A percentile compares a stretch with the other conserved stretches of the same genome.
These are phyloP conservation scores for Fermentozyma sake DNA, from an alignment of 1,139 yeast genomes.

Conservation along the genomic window DNA sequence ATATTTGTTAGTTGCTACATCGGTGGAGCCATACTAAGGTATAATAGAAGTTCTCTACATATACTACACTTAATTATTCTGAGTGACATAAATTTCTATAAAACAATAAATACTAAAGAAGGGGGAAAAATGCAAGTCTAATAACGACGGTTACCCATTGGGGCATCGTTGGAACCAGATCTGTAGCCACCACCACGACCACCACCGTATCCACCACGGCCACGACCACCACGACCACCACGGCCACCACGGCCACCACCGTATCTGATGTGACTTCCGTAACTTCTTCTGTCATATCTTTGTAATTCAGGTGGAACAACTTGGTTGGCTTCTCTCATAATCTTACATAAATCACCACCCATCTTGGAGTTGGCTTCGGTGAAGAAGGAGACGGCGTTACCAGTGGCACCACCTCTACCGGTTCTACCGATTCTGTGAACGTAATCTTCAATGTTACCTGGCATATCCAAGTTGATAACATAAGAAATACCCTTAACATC, in stretches of 20 bases:
- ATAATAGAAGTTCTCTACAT: too few relatives aligned
- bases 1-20: too few relatives aligned
- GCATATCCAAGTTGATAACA: constrained; percentile 95
- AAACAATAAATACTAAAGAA: constrained; percentile 3
- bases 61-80: too few relatives aligned
- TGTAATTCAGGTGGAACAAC: constrained; percentile 64
- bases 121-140: constrained; percentile 6
- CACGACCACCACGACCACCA: constrained; percentile 37
- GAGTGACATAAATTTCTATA: constrained; percentile 3
- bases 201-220: constrained; percentile 43
- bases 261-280: constrained; percentile 54
- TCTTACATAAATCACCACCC: constrained; percentile 87
- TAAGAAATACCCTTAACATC: constrained; percentile 96
- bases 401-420: constrained; percentile 96
- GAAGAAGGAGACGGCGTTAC: constrained; percentile 94
- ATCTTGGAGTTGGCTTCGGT: constrained; percentile 82
- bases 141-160: constrained; percentile 23
- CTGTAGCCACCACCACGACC: constrained; percentile 36
- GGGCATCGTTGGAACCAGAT: constrained; percentile 21
- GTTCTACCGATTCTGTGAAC: constrained; percentile 97
- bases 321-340: constrained; percentile 95
- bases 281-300: constrained; percentile 51
- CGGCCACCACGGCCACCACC: constrained; percentile 61
- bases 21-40: too few relatives aligned
- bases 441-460: constrained; percentile 96